These are phyloP conservation scores for Dittrichia graveolens DNA, from an alignment of 129 eudicot species.

Conservation along the genomic window DNA sequence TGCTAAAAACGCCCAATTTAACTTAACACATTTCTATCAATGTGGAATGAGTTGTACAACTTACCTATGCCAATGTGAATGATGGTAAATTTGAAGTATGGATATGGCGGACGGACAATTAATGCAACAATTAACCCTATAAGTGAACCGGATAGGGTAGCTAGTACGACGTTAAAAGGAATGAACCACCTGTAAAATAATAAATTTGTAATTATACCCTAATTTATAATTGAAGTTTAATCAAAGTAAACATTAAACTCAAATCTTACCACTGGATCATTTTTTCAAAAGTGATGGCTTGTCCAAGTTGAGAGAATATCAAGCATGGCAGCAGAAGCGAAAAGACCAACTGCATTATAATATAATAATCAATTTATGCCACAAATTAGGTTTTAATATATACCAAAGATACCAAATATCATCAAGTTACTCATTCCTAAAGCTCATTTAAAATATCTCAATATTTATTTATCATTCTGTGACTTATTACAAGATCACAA, in stretches of 20 bases:
- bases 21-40: no score
- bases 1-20: no score
- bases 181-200: slow-evolving; percentile 86
- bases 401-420: slow-evolving; percentile 14
- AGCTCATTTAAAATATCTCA: not conserved
- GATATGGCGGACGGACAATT: slow-evolving; percentile 79
- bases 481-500: not conserved
- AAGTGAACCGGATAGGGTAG: slow-evolving; percentile 82
- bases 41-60: not conserved
- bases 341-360: slow-evolving; percentile 77
- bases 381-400: slow-evolving; percentile 5
- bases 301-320: slow-evolving; percentile 95
- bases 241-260: not conserved
- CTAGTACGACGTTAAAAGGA: slow-evolving; percentile 74
- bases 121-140: slow-evolving; percentile 80
- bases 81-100: slow-evolving; percentile 85
- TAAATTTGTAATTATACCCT: not conserved
- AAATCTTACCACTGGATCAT: slow-evolving; percentile 73
- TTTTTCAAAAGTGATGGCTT: slow-evolving; percentile 85
- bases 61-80: slow-evolving; percentile 91
- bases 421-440: slow-evolving; percentile 11
- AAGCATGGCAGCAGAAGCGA: slow-evolving; percentile 90
- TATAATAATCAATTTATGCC: slow-evolving; percentile 6
- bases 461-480: not conserved
- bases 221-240: not conserved